Conservation (phyloP, 306 rosid genomes). For the Notholithocarpus densiflorus region DNA sequence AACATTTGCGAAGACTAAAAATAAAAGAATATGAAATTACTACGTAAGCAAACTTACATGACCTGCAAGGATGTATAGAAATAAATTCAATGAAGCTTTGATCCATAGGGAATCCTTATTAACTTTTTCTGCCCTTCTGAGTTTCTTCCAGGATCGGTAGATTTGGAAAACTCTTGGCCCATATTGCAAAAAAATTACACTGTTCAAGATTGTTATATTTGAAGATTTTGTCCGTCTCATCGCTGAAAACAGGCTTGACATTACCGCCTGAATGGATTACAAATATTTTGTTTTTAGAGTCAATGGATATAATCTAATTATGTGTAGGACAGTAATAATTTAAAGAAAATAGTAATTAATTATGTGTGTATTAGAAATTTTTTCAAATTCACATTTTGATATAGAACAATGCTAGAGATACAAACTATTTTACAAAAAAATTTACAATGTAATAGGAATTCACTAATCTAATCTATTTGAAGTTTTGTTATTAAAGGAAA, state of each 20-base stretch:
- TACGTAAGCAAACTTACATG: conserved; percentile 60
- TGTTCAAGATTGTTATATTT: conserved; percentile 38
- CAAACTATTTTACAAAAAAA: too few species aligned
- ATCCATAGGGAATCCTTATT: conserved; percentile 79
- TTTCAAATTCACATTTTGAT: too few species aligned
- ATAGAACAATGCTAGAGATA: too few species aligned
- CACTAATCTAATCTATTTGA: too few species aligned
- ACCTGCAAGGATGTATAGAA: conserved; percentile 91
- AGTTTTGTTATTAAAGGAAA: too few species aligned
- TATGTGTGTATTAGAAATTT: too few species aligned
- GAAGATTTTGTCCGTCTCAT: conserved; percentile 49
- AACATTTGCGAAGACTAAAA: neutral
- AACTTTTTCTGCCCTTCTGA: conserved; percentile 59
- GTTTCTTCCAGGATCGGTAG: conserved; percentile 50
- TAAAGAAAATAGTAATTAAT: neutral
- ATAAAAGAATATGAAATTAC: too few species aligned
- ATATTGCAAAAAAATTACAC: conserved; percentile 67
- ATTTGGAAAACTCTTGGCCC: conserved; percentile 72
- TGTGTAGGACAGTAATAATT: neutral
- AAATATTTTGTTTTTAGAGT: conserved; percentile 13
- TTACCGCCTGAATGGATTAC: conserved; percentile 51
- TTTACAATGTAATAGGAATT: too few species aligned
- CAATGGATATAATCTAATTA: neutral
- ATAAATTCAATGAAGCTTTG: conserved; percentile 87
- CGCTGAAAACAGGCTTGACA: conserved; percentile 56